Percentiles rank a stretch among this genome's conserved stretches.
These are phyloP conservation scores for Amanita molliuscula DNA, from an alignment of 768 basidiomycete species.

Conservation along the genomic window DNA sequence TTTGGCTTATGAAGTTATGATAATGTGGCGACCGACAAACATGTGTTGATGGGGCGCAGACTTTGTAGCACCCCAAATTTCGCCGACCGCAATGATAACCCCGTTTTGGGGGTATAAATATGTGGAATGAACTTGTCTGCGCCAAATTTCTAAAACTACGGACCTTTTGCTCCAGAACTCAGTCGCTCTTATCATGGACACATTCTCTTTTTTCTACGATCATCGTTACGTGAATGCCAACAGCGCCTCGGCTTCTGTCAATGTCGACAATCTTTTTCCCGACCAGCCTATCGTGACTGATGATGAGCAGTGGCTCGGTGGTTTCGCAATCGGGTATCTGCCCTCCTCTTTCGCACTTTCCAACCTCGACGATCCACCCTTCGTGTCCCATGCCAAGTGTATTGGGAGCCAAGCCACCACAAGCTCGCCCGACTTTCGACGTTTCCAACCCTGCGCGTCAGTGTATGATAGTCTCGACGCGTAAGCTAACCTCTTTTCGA, in stretches of 20 bases:
- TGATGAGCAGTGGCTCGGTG: neutral
- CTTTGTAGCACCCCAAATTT: neutral
- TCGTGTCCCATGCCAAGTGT: neutral
- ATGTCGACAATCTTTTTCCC: neutral
- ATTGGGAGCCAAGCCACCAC: neutral
- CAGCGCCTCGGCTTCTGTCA: neutral
- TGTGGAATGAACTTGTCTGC: too few species aligned
- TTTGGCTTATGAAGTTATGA: neutral
- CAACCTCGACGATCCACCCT: neutral
- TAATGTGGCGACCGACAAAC: neutral
- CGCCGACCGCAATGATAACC: neutral
- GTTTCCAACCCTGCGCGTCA: neutral
- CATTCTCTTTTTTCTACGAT: neutral
- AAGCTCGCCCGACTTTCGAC: neutral
- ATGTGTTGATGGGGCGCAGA: slow-evolving; percentile 1
- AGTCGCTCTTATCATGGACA: neutral
- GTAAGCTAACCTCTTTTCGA: neutral
- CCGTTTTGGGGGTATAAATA: slow-evolving; percentile 1
- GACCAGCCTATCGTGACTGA: neutral
- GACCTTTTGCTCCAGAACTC: neutral
- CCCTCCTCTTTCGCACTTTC: neutral
- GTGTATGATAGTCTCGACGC: neutral
- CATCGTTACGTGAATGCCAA: neutral
- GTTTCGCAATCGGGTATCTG: neutral
- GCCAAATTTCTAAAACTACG: neutral